Conservation (phyloP, 176 grass and related monocot genomes). For the Melocanna baccifera region DNA sequence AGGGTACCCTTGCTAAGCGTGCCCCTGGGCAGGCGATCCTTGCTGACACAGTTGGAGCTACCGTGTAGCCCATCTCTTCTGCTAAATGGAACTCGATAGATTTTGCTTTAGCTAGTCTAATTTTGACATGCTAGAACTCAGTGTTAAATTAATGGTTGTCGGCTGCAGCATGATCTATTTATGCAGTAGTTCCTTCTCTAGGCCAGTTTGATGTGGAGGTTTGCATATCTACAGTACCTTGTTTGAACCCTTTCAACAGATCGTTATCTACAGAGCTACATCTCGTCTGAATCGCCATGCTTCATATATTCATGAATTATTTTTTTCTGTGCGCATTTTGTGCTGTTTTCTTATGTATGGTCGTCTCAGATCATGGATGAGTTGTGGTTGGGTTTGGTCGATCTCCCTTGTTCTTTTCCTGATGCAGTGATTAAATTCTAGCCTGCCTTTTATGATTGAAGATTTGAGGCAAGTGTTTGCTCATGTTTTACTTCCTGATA, state of each 20-base stretch:
- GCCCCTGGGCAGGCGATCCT: slow-evolving; percentile 6
- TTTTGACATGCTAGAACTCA: not conserved
- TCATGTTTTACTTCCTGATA: too few relatives aligned
- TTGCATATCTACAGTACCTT: slow-evolving; percentile 11
- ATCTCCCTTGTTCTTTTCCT: too few relatives aligned
- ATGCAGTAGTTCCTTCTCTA: not conserved
- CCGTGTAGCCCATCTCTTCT: not conserved
- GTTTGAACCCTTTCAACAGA: not conserved
- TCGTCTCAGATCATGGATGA: too few relatives aligned
- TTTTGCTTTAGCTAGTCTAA: not conserved
- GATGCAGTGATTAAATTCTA: too few relatives aligned
- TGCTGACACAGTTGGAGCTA: not conserved
- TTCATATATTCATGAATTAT: not conserved
- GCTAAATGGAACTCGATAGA: not conserved
- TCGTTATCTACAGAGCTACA: not conserved
- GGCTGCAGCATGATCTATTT: not conserved
- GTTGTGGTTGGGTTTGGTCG: too few relatives aligned
- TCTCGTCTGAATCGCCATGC: not conserved
- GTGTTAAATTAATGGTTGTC: not conserved
- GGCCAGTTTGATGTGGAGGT: not conserved
- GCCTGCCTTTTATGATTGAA: too few relatives aligned
- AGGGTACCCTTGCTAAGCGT: not conserved
- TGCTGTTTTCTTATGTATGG: too few relatives aligned
- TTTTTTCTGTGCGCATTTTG: not conserved
- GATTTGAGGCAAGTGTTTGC: too few relatives aligned